Conservation (phyloP, 2,329 filamentous ascomycete species). For the Leptographium procerum region DNA sequence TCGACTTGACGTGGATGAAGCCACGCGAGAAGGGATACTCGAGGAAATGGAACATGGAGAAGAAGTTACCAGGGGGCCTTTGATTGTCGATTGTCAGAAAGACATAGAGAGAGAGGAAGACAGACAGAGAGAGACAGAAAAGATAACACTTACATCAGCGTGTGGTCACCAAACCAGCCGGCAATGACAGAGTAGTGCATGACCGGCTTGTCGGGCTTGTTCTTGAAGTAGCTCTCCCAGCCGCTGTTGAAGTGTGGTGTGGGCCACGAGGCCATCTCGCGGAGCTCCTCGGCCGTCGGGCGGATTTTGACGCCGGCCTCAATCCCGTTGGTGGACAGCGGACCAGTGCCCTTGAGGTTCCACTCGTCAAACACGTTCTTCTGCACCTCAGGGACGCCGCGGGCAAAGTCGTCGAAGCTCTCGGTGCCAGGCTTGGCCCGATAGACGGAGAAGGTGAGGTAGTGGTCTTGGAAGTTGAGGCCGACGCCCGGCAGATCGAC, state of each 20-base stretch:
- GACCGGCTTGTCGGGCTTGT: slow-evolving; percentile 76
- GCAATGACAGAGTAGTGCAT: slow-evolving; percentile 77
- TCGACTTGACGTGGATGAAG: slow-evolving; percentile 56
- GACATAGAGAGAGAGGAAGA: too few relatives aligned
- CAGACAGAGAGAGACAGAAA: not conserved
- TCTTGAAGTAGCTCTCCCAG: slow-evolving; percentile 74
- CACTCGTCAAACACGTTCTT: slow-evolving; percentile 66
- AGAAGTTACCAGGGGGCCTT: slow-evolving; percentile 60
- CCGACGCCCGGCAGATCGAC: slow-evolving; percentile 64
- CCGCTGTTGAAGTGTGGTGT: slow-evolving; percentile 62
- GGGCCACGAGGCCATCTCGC: slow-evolving; percentile 60
- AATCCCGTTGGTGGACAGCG: slow-evolving; percentile 67
- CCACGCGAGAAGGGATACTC: slow-evolving; percentile 69
- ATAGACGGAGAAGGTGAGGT: slow-evolving; percentile 59
- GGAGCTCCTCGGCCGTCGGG: slow-evolving; percentile 56
- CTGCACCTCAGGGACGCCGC: slow-evolving; percentile 62
- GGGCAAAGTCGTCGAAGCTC: slow-evolving; percentile 69
- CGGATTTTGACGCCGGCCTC: slow-evolving; percentile 71
- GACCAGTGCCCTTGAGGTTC: slow-evolving; percentile 69
- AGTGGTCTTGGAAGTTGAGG: slow-evolving; percentile 68
- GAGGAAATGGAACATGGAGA: slow-evolving; percentile 75
- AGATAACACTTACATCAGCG: slow-evolving; percentile 31
- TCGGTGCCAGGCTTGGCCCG: slow-evolving; percentile 65
- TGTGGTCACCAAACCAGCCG: slow-evolving; percentile 52
- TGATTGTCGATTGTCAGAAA: not conserved